Percentiles rank a stretch among this genome's conserved stretches.
phyloP scores from a whole-genome alignment of 345 rosid species.

The Eucalyptus globulus region DNA sequence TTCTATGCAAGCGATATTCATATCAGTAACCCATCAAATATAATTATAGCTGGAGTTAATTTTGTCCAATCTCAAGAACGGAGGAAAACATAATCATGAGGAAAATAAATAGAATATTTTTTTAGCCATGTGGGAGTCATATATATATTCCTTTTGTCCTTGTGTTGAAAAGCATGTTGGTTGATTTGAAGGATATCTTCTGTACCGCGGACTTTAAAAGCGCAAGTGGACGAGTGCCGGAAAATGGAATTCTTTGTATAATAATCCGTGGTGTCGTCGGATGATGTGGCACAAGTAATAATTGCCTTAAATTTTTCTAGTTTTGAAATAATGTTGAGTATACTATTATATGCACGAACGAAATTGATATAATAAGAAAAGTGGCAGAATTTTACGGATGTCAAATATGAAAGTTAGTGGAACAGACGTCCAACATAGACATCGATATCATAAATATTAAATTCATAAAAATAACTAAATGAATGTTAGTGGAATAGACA shows the following conservation, averaged over 20 bases:
- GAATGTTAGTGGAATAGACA: not conserved
- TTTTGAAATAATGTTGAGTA: not conserved
- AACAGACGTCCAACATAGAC: not conserved
- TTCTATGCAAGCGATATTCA: not conserved
- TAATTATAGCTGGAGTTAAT: not conserved
- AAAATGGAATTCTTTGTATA: not conserved
- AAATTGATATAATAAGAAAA: not conserved
- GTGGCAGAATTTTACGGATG: not conserved
- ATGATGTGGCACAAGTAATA: not conserved
- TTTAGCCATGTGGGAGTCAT: not conserved
- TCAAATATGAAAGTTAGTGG: not conserved
- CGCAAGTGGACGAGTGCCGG: not conserved
- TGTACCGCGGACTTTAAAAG: not conserved
- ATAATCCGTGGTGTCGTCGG: not conserved
- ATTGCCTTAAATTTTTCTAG: not conserved
- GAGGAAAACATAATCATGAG: not conserved
- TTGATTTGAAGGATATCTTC: not conserved
- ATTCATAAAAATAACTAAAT: not conserved
- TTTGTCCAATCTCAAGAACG: not conserved
- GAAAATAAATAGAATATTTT: not conserved
- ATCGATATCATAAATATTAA: not conserved
- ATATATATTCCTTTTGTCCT: not conserved
- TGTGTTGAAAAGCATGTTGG: not conserved
- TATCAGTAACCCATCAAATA: not conserved
- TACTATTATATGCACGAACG: not conserved